phyloP scores from a whole-genome alignment of 2,329 filamentous ascomycete species.

The Cladophialophora bantiana region DNA sequence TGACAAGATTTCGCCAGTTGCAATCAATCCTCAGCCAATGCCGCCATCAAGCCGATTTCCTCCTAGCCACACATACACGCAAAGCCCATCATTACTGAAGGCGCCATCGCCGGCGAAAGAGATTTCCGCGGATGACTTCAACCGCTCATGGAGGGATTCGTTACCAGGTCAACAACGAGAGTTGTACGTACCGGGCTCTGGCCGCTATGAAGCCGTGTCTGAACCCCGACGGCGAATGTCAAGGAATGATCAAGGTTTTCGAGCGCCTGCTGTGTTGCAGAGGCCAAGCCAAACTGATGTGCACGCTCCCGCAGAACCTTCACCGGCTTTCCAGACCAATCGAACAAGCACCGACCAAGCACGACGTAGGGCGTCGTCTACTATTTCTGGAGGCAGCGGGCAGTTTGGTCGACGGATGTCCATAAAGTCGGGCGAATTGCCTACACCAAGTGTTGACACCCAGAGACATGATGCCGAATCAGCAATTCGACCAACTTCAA shows the following conservation, averaged over 20 bases:
- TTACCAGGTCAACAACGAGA: conserved; percentile 70
- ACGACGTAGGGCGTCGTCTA: conserved; percentile 85
- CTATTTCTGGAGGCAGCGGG: conserved; percentile 85
- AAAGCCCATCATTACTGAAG: conserved; percentile 75
- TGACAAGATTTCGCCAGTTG: conserved; percentile 76
- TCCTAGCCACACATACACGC: conserved; percentile 62
- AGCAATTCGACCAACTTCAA: conserved; percentile 45
- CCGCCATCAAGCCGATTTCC: conserved; percentile 58
- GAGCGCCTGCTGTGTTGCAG: conserved; percentile 81
- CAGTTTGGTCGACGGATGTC: conserved; percentile 70
- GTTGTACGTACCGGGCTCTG: conserved; percentile 93
- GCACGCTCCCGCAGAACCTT: conserved; percentile 77
- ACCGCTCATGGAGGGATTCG: conserved; percentile 80
- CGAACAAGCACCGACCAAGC: conserved; percentile 71
- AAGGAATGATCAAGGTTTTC: conserved; percentile 70
- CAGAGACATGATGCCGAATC: conserved; percentile 44
- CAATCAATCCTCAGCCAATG: conserved; percentile 61
- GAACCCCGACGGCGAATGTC: conserved; percentile 74
- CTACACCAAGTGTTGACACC: conserved; percentile 49
- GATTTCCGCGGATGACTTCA: conserved; percentile 93
- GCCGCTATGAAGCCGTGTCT: conserved; percentile 85
- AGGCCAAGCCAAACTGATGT: conserved; percentile 69
- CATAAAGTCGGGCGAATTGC: conserved; percentile 56
- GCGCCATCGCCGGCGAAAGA: conserved; percentile 72
- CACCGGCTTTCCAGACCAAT: conserved; percentile 82